Evolutionary conservation across 2,329 filamentous ascomycete species (phyloP).

Genomic region (Coleophoma cylindrospora): DNA sequence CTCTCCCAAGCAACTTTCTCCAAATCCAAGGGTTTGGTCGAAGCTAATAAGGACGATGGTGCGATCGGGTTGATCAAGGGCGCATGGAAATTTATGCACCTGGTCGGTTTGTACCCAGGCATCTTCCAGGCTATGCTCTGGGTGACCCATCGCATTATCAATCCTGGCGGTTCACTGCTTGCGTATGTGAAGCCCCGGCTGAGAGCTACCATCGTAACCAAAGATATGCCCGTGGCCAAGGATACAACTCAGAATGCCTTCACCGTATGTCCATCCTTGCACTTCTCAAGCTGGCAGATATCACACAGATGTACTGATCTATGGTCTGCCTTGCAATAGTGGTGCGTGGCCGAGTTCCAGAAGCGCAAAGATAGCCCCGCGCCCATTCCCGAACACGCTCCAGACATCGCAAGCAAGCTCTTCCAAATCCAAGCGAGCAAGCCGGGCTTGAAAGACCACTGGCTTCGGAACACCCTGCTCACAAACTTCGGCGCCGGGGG

Average conservation of each 20-base stretch:
- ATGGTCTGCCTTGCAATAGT: not conserved
- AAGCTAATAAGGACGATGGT: conserved; percentile 5
- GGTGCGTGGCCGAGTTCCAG: not conserved
- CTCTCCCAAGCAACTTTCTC: conserved; percentile 6
- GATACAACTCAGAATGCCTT: not conserved
- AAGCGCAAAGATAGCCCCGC: not conserved
- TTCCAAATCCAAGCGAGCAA: conserved; percentile 4
- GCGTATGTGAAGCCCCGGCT: not conserved
- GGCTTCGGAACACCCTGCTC: conserved; percentile 3
- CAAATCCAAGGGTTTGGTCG: conserved; percentile 4
- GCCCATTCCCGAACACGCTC: not conserved
- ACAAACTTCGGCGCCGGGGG: conserved; percentile 33
- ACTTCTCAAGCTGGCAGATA: no score
- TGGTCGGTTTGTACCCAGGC: conserved; percentile 6
- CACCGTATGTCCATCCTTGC: not conserved
- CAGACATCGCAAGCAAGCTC: conserved; percentile 6
- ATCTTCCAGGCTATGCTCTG: not conserved
- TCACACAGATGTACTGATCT: no score
- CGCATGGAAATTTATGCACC: conserved; percentile 8
- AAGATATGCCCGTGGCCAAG: not conserved
- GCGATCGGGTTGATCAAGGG: conserved; percentile 2
- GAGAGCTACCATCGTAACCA: not conserved
- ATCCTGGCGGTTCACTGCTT: not conserved
- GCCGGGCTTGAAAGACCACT: conserved; percentile 5
- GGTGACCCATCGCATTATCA: not conserved